A percentile compares a stretch with the other conserved stretches of the same genome.
Evolutionary conservation across 805 yeast genomes (phyloP).

Genomic region (Myxozyma kluyveri): DNA sequence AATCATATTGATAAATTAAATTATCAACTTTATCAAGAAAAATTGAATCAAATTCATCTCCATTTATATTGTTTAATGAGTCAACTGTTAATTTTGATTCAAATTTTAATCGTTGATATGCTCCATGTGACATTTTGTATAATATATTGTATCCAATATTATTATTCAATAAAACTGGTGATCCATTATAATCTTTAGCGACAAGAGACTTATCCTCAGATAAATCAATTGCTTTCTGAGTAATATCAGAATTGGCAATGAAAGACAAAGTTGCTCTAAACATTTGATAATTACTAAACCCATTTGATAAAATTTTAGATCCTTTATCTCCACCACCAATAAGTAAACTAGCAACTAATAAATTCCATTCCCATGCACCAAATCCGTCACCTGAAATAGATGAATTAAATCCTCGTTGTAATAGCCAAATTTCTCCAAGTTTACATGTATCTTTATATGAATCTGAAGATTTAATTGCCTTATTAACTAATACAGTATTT

Average conservation of each 20-base stretch:
- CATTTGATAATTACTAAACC: conserved; percentile 88
- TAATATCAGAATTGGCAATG: conserved; percentile 74
- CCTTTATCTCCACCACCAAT: conserved; percentile 73
- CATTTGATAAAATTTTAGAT: conserved; percentile 66
- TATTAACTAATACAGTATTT: conserved; percentile 71
- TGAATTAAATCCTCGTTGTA: conserved; percentile 78
- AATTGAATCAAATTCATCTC: conserved; percentile 76
- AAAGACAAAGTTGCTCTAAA: conserved; percentile 85
- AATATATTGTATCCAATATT: conserved; percentile 15
- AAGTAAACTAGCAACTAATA: conserved; percentile 73
- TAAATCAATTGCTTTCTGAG: conserved; percentile 30
- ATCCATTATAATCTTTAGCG: conserved; percentile 6
- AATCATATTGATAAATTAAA: conserved; percentile 60
- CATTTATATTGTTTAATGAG: conserved; percentile 72
- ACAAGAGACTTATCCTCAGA: not conserved
- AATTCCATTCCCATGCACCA: conserved; percentile 86
- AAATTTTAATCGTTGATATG: conserved; percentile 46
- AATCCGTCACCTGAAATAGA: conserved; percentile 70
- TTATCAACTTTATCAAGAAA: conserved; percentile 59
- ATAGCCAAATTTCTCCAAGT: conserved; percentile 84
- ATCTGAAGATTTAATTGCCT: conserved; percentile 70
- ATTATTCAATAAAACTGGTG: conserved; percentile 19
- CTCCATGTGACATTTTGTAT: conserved; percentile 17
- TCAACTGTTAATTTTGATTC: conserved; percentile 67
- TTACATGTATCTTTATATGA: conserved; percentile 84